These are phyloP conservation scores for Chalaropsis ovoidea DNA, from an alignment of 2,329 filamentous ascomycete genomes.

Conservation along the genomic window DNA sequence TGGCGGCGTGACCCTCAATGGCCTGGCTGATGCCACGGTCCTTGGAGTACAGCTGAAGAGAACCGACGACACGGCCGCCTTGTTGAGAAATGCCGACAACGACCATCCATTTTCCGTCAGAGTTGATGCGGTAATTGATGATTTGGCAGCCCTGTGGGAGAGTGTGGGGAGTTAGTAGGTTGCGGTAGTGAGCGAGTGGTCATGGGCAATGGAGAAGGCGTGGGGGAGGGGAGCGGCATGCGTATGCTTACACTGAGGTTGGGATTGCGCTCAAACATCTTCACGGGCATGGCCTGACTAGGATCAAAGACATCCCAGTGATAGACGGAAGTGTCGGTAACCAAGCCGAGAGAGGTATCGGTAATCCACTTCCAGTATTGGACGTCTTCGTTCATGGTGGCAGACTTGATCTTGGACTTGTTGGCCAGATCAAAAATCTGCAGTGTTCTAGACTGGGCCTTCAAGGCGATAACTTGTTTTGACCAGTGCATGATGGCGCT, in stretches of 20 bases:
- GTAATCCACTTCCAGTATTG: slow-evolving; percentile 99
- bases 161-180: not conserved
- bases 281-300: slow-evolving; percentile 65
- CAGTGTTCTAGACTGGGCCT: slow-evolving; percentile 84
- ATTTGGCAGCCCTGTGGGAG: slow-evolving; percentile 75
- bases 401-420: slow-evolving; percentile 94
- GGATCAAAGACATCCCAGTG: slow-evolving; percentile 96
- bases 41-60: slow-evolving; percentile 94
- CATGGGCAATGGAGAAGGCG: not conserved
- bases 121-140: slow-evolving; percentile 97
- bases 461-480: slow-evolving; percentile 90
- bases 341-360: slow-evolving; percentile 74
- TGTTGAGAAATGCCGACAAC: slow-evolving; percentile 92
- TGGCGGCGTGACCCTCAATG: slow-evolving; percentile 93
- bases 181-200: not conserved
- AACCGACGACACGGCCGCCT: slow-evolving; percentile 84
- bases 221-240: too few species aligned
- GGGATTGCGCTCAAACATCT: slow-evolving; percentile 88
- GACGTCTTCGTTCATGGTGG: slow-evolving; percentile 93
- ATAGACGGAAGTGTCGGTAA: slow-evolving; percentile 83
- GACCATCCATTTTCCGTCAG: slow-evolving; percentile 96
- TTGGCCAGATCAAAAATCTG: slow-evolving; percentile 93
- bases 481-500: slow-evolving; percentile 99
- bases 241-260: slow-evolving; percentile 67
- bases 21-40: slow-evolving; percentile 95